phyloP scores from a whole-genome alignment of 106 monocot species.

The Apostasia ramifera region DNA sequence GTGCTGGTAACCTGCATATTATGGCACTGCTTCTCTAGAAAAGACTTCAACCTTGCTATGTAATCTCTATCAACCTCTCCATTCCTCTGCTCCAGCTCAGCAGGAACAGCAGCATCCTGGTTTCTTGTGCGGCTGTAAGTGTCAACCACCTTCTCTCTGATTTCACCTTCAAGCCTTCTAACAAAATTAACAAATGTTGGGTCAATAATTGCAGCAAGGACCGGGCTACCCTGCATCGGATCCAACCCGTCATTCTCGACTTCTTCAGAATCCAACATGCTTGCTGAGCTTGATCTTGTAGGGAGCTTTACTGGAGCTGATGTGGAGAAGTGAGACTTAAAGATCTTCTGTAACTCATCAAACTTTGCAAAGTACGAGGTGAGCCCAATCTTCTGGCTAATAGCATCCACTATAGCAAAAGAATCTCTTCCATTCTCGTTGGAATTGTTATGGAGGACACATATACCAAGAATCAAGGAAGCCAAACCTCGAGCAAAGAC shows the following conservation, averaged over 20 bases:
- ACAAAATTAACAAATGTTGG: conserved; percentile 44
- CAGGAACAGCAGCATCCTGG: conserved; percentile 54
- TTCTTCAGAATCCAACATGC: conserved; percentile 47
- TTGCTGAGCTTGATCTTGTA: conserved; percentile 55
- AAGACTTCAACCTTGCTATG: conserved; percentile 65
- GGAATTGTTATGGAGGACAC: conserved; percentile 69
- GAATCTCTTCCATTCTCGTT: conserved; percentile 51
- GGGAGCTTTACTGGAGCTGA: conserved; percentile 34
- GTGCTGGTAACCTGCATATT: conserved; percentile 77
- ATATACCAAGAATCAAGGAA: conserved; percentile 75
- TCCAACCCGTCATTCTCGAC: conserved; percentile 28
- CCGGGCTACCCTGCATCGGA: conserved; percentile 52
- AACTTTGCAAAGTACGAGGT: conserved; percentile 66
- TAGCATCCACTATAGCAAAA: conserved; percentile 79
- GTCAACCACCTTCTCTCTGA: conserved; percentile 68
- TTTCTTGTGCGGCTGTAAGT: conserved; percentile 64
- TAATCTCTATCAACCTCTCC: conserved; percentile 75
- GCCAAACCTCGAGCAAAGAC: conserved; percentile 59
- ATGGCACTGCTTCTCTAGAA: conserved; percentile 82
- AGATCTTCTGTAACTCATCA: conserved; percentile 60
- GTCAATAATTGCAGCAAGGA: conserved; percentile 61
- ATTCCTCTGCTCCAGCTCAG: conserved; percentile 75
- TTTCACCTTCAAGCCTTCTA: conserved; percentile 50
- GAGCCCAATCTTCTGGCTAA: conserved; percentile 89
- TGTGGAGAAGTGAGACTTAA: conserved; percentile 18